Conservation (phyloP, 768 basidiomycete genomes). For the Termitomyces sp. region DNA sequence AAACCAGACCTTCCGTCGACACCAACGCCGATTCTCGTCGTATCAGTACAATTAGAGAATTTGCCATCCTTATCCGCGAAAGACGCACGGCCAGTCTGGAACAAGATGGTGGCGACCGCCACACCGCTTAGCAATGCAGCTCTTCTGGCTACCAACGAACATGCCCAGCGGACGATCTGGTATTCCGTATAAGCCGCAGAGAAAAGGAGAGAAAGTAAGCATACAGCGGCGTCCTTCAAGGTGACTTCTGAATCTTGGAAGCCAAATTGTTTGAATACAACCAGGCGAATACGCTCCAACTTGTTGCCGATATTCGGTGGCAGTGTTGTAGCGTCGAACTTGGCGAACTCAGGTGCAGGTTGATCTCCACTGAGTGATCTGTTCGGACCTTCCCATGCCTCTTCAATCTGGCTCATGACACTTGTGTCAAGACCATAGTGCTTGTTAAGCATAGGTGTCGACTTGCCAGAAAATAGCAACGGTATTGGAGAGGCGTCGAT, state of each 20-base stretch:
- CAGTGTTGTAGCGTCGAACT: slow-evolving; percentile 31
- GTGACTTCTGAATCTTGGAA: slow-evolving; percentile 55
- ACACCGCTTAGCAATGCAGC: slow-evolving; percentile 83
- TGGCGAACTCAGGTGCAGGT: slow-evolving; percentile 33
- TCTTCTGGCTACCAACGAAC: slow-evolving; percentile 71
- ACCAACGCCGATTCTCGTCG: slow-evolving; percentile 70
- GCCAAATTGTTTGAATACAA: slow-evolving; percentile 61
- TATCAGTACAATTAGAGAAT: slow-evolving; percentile 25
- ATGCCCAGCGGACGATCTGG: slow-evolving; percentile 79
- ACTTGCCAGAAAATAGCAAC: slow-evolving; percentile 78
- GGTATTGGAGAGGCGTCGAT: slow-evolving; percentile 72
- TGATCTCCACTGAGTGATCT: slow-evolving; percentile 24
- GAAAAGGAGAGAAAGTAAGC: slow-evolving; percentile 12
- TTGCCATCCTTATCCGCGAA: slow-evolving; percentile 39
- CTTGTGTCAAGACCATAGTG: slow-evolving; percentile 97
- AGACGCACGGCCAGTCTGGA: slow-evolving; percentile 74
- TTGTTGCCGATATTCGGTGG: slow-evolving; percentile 30
- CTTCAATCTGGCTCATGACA: slow-evolving; percentile 82
- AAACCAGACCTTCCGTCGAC: slow-evolving; percentile 81
- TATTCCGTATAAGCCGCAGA: slow-evolving; percentile 19
- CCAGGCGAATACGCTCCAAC: slow-evolving; percentile 53
- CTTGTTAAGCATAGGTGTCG: slow-evolving; percentile 68
- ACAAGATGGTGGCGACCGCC: slow-evolving; percentile 81
- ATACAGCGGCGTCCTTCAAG: slow-evolving; percentile 54
- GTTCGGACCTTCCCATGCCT: slow-evolving; percentile 59